Percentiles rank a stretch among this genome's conserved stretches.
phyloP scores from a whole-genome alignment of 2,329 filamentous ascomycete genomes.

The Fusarium pseudonygamai region DNA sequence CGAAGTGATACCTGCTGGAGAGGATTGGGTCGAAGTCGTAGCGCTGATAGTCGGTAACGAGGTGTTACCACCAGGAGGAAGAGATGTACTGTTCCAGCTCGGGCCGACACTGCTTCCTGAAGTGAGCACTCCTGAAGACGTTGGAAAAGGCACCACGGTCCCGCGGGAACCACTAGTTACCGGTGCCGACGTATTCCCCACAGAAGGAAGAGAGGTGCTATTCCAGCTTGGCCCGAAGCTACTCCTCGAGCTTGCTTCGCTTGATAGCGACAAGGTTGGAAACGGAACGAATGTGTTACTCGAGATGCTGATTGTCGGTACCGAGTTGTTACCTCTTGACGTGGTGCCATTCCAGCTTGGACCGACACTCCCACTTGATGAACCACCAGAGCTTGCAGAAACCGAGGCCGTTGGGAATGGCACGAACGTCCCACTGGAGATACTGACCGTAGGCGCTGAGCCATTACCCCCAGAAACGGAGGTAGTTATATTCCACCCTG shows the following conservation, averaged over 20 bases:
- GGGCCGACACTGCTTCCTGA: not conserved
- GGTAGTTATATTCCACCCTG: not conserved
- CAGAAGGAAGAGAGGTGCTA: not conserved
- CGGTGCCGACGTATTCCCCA: not conserved
- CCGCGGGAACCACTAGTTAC: not conserved
- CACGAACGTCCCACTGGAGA: not conserved
- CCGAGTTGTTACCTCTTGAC: not conserved
- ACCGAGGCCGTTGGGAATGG: not conserved
- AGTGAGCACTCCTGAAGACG: not conserved
- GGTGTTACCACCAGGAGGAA: not conserved
- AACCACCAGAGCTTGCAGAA: not conserved
- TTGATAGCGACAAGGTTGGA: not conserved
- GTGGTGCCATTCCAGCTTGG: constrained; percentile 9
- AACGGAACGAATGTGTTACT: constrained; percentile 8
- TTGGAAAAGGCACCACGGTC: not conserved
- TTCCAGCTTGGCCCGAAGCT: not conserved
- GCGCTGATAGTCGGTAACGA: not conserved
- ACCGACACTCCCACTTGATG: not conserved
- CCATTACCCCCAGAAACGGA: not conserved
- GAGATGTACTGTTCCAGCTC: not conserved
- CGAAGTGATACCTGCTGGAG: not conserved
- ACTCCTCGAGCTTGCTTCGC: not conserved
- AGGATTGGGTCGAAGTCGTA: not conserved
- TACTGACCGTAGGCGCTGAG: not conserved
- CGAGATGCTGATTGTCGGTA: not conserved